A percentile compares a stretch with the other conserved stretches of the same genome.
phyloP scores from a whole-genome alignment of 2,329 filamentous ascomycete genomes.

The Achaetomium macrosporum region DNA sequence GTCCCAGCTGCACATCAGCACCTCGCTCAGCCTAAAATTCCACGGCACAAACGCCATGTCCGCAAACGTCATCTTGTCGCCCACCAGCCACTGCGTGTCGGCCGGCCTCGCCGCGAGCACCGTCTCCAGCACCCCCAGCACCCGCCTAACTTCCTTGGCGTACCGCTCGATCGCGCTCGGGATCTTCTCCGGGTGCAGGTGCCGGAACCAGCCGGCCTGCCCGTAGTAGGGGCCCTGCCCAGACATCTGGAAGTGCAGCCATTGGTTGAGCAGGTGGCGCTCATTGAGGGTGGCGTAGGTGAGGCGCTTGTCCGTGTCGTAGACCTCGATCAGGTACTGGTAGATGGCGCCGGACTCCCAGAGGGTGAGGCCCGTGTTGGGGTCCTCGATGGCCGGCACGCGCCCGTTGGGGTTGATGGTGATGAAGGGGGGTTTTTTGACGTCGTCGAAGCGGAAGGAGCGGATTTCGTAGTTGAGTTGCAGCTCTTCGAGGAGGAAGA shows the following conservation, averaged over 20 bases:
- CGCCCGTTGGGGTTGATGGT: constrained; percentile 34
- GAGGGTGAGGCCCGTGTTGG: constrained; percentile 39
- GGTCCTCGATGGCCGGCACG: constrained; percentile 30
- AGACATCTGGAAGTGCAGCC: constrained; percentile 38
- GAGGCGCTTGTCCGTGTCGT: constrained; percentile 38
- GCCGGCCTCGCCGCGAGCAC: background rate
- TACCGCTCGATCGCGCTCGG: constrained; percentile 23
- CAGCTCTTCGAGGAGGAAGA: constrained; percentile 31
- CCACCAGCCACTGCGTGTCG: background rate
- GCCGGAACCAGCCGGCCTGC: constrained; percentile 27
- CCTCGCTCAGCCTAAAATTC: constrained; percentile 20
- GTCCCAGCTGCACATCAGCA: constrained; percentile 22
- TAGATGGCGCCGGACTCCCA: constrained; percentile 48
- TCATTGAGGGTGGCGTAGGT: constrained; percentile 33
- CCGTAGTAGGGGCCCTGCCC: constrained; percentile 41
- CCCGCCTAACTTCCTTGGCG: constrained; percentile 22
- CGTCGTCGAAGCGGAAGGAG: constrained; percentile 22
- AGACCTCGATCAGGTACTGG: constrained; percentile 41
- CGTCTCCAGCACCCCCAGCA: constrained; percentile 24
- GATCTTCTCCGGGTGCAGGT: constrained; percentile 25
- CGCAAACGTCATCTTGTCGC: background rate
- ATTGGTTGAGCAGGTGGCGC: constrained; percentile 35
- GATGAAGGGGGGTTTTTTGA: constrained; percentile 29
- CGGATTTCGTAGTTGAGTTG: constrained; percentile 26
- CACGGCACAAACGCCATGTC: constrained; percentile 2